Evolutionary conservation across 1,284 basidiomycete species (phyloP), one percentile per base, ranked within the genome.

Genomic region (Acaromyces ingoldii): DNA sequence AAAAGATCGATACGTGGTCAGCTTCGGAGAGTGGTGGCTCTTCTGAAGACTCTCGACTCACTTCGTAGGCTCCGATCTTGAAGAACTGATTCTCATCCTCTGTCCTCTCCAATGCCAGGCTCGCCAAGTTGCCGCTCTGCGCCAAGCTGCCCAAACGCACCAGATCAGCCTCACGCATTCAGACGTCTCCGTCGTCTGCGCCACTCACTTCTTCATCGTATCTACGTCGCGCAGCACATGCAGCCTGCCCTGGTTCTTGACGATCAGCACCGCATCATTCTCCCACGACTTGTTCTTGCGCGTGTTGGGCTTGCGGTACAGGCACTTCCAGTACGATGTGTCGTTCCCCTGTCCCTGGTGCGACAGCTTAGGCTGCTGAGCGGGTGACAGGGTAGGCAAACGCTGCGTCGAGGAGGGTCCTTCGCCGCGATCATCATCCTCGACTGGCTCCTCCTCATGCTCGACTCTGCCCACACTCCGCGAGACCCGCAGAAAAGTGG

Each of bases 201-300:
- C 2, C 22, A 22, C 37, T 38, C 4, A 38, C 37, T 36, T 70
- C 67, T 38, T 67, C 48, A 63, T 63, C 10, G 58, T 62, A 34
- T 72, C 61, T 24, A 60, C 48, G 41, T 61, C 65, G 19, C 63
- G 53, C 29, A 72, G 57, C 13, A 49, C 58, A 49, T 65, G 65
- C 2, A 58, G 56, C 11, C 55, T 53, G 10, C 63, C 63, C 6
- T 38, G 53, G 13, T 52, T 46, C 28, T 70, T 58, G 29, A 70
- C 54, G 30, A 69, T 56, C 25, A 75, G 65, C 7, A 77, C 55
- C 0, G 67, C 76, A 52, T 77, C 77, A 6, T 69, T 87, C 63
- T 91, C 89, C 89, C 89, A 92, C 1, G 85, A 89, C 75, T 89
- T 89, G 72, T 91, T 83, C 77, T 91, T 92, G 75, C 82, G 85